Percentiles rank a stretch among this genome's conserved stretches.
These are phyloP conservation scores for Gloeostereum incarnatum DNA, from an alignment of 768 basidiomycete species.

Conservation along the genomic window DNA sequence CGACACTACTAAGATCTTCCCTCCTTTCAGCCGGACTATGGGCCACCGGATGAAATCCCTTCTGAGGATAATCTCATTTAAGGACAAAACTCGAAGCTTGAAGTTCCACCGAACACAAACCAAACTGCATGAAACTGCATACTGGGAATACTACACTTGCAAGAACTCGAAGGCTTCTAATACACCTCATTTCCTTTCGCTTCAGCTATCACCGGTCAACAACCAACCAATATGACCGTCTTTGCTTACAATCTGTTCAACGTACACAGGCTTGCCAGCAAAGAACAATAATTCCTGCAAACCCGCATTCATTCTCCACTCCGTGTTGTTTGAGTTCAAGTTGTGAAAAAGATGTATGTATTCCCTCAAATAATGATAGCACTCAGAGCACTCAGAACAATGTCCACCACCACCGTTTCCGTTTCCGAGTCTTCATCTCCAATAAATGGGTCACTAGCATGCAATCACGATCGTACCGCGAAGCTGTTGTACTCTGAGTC, in stretches of 20 bases:
- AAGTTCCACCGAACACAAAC: no score
- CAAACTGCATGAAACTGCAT: no score
- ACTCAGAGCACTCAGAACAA: conserved; percentile 45
- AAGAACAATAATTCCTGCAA: conserved; percentile 25
- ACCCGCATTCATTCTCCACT: conserved; percentile 11
- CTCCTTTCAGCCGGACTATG: no score
- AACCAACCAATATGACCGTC: no score
- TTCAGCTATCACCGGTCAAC: no score
- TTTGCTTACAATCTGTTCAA: conserved; percentile 16
- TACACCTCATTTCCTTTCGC: no score
- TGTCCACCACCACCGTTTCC: conserved; percentile 28
- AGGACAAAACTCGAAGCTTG: no score
- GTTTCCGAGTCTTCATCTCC: conserved; percentile 36
- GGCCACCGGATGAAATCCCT: no score
- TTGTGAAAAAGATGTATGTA: conserved; percentile 40
- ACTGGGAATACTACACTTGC: no score
- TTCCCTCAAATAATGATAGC: conserved; percentile 24
- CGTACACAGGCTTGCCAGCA: conserved; percentile 26
- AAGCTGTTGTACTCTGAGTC: conserved; percentile 26
- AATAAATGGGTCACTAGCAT: conserved; percentile 24
- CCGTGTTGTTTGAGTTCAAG: background rate
- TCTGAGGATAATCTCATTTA: no score
- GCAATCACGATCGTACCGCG: conserved; percentile 50
- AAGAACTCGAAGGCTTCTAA: no score
- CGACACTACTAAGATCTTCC: no score